Percentiles rank a stretch among this genome's conserved stretches.
phyloP scores from a whole-genome alignment of 2,329 filamentous ascomycete species.

The Phoma sp. region DNA sequence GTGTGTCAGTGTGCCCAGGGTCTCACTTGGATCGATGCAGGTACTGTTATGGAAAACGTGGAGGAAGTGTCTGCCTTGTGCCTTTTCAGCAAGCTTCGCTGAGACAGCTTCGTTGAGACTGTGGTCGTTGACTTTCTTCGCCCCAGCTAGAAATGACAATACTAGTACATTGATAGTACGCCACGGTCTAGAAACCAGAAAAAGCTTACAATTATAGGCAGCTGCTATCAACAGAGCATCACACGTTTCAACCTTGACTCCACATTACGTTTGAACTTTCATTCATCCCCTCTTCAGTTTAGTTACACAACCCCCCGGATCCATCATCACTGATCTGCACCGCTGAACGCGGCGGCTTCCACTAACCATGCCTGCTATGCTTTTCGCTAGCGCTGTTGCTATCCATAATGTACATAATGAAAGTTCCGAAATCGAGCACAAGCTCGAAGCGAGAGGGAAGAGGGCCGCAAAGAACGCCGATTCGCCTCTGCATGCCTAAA shows the following conservation, averaged over 20 bases:
- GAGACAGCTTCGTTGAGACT: too few species aligned
- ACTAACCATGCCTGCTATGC: constrained; percentile 1
- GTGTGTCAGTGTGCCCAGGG: too few species aligned
- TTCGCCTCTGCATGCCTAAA: constrained; percentile 20
- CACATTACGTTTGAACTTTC: constrained; percentile 6
- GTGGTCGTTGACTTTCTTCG: too few species aligned
- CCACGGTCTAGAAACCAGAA: too few species aligned
- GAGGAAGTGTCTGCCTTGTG: too few species aligned
- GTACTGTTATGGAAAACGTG: too few species aligned
- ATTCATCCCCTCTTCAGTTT: constrained; percentile 7
- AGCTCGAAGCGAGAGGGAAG: constrained; percentile 19
- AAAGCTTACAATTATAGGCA: too few species aligned
- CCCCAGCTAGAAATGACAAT: too few species aligned
- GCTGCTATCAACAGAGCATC: too few species aligned
- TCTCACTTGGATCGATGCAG: too few species aligned
- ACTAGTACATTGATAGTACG: too few species aligned
- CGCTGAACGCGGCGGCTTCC: background rate
- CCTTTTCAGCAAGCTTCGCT: too few species aligned
- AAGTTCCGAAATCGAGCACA: constrained; percentile 2
- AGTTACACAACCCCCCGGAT: constrained; percentile 1
- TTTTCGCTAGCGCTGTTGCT: constrained; percentile 11
- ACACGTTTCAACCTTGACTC: background rate
- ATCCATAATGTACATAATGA: constrained; percentile 18
- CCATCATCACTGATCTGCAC: background rate
- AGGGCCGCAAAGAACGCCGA: constrained; percentile 12